phyloP scores from a whole-genome alignment of 768 basidiomycete genomes.

The Tylopilus vinaceipallidus region DNA sequence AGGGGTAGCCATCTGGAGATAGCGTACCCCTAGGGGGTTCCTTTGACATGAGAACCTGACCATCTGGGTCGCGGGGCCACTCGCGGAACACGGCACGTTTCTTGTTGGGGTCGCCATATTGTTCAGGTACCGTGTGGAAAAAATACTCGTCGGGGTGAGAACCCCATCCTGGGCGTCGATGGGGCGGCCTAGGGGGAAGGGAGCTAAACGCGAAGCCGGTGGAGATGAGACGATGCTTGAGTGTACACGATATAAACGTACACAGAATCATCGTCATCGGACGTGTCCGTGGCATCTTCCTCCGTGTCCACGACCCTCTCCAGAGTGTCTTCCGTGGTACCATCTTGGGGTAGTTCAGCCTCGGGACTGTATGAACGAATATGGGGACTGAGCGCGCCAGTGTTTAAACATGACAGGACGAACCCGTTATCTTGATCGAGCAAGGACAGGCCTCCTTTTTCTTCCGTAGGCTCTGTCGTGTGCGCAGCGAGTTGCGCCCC shows the following conservation, averaged over 20 bases:
- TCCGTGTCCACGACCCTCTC: neutral
- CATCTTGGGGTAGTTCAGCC: neutral
- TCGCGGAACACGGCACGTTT: constrained; percentile 21
- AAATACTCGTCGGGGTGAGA: neutral
- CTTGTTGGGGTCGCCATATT: neutral
- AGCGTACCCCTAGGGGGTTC: constrained; percentile 10
- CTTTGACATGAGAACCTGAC: constrained; percentile 1
- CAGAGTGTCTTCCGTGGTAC: neutral
- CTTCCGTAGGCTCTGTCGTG: neutral
- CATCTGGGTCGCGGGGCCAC: constrained; percentile 28
- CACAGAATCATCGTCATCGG: neutral
- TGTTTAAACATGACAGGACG: neutral
- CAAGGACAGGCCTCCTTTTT: too few species aligned
- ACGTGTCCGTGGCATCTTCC: neutral
- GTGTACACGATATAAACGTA: neutral
- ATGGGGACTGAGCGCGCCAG: neutral
- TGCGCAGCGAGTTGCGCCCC: neutral
- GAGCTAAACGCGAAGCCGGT: neutral
- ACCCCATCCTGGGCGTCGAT: constrained; percentile 8
- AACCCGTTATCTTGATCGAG: neutral
- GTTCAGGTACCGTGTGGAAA: constrained; percentile 2
- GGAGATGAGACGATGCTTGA: neutral
- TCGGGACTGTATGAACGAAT: neutral
- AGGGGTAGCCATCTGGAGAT: constrained; percentile 21
- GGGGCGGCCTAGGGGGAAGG: neutral